A percentile compares a stretch with the other conserved stretches of the same genome.
Conservation (phyloP, 2,329 filamentous ascomycete genomes). For the Furcasterigmium furcatum region DNA sequence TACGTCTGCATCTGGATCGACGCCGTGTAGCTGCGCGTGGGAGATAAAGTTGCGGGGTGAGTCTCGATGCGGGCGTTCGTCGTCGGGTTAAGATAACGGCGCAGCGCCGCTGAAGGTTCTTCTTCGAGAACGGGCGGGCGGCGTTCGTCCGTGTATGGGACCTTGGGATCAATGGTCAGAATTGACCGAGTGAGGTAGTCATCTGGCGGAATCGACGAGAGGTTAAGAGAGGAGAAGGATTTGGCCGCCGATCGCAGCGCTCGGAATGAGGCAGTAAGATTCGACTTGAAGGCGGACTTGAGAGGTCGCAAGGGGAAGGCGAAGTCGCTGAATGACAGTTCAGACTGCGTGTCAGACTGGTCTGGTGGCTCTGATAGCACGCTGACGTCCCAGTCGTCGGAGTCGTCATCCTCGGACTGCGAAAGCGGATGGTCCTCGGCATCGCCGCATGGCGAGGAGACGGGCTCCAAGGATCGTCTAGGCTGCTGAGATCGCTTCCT, state of each 20-base stretch:
- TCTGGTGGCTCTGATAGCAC: slow-evolving; percentile 17
- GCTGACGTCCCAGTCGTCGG: slow-evolving; percentile 39
- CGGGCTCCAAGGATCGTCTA: slow-evolving; percentile 49
- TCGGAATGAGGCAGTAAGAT: slow-evolving; percentile 63
- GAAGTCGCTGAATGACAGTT: slow-evolving; percentile 22
- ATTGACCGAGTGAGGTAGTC: slow-evolving; percentile 67
- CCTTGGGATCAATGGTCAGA: slow-evolving; percentile 62
- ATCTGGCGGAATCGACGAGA: slow-evolving; percentile 61
- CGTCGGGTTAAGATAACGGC: slow-evolving; percentile 65
- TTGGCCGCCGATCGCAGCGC: slow-evolving; percentile 62
- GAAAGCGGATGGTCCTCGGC: slow-evolving; percentile 50
- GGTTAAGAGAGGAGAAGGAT: slow-evolving; percentile 60
- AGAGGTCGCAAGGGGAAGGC: slow-evolving; percentile 43
- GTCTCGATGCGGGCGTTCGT: slow-evolving; percentile 44
- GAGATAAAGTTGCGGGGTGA: slow-evolving; percentile 21
- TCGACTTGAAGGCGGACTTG: slow-evolving; percentile 63
- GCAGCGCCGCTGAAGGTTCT: slow-evolving; percentile 62
- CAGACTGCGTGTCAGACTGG: slow-evolving; percentile 27
- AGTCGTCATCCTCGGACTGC: slow-evolving; percentile 41
- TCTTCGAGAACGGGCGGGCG: slow-evolving; percentile 60
- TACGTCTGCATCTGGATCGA: slow-evolving; percentile 74
- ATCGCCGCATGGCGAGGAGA: slow-evolving; percentile 53
- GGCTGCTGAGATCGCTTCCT: slow-evolving; percentile 30
- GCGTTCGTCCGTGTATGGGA: slow-evolving; percentile 66
- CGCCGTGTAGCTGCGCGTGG: slow-evolving; percentile 49